Conservation (phyloP, 371 early-diverging fungal species). For the Amoeboradix gromovi region DNA sequence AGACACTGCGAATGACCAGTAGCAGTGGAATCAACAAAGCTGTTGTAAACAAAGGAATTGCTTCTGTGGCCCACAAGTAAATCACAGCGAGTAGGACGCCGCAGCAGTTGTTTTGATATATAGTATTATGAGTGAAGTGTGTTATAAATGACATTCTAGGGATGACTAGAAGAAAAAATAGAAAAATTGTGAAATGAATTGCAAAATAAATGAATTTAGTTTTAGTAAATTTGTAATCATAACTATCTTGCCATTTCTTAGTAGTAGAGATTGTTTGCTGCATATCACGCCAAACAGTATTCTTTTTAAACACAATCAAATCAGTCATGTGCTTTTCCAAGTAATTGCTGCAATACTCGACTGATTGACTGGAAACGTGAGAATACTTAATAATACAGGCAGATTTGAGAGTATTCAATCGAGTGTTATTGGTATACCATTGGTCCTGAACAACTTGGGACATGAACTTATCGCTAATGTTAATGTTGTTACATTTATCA, state of each 20-base stretch:
- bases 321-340: not conserved
- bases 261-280: not conserved
- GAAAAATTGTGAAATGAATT: not conserved
- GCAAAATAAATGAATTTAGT: not conserved
- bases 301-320: not conserved
- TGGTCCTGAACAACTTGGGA: not conserved
- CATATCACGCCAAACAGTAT: not conserved
- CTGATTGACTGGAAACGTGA: not conserved
- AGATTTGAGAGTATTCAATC: not conserved
- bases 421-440: not conserved
- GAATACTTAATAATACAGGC: not conserved
- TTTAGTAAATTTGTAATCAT: not conserved
- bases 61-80: slow-evolving; percentile 4
- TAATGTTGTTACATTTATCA: not conserved
- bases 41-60: slow-evolving; percentile 72
- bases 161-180: not conserved
- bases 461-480: not conserved
- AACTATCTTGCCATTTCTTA: not conserved
- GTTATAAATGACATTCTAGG: not conserved
- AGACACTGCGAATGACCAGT: slow-evolving; percentile 46
- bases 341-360: not conserved
- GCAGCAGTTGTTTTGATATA: slow-evolving; percentile 1
- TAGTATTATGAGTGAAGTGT: not conserved
- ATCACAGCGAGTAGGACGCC: slow-evolving; percentile 3
- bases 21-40: slow-evolving; percentile 57